Conservation (phyloP, 2,329 filamentous ascomycete species). For the Colletotrichum brevisporum region DNA sequence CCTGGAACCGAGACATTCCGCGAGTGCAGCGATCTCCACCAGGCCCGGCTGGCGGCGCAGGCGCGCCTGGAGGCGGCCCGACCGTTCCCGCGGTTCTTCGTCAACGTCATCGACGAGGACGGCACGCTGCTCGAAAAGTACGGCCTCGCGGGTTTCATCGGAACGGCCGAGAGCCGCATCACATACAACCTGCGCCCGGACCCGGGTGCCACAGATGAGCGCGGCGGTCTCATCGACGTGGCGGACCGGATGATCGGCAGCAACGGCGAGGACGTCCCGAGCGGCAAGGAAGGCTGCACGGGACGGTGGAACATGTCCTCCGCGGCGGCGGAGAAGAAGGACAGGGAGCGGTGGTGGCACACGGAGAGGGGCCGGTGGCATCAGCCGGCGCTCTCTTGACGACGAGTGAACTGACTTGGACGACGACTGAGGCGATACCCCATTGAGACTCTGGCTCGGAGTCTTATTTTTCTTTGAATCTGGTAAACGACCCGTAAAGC, state of each 20-base stretch:
- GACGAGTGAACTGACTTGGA: background rate
- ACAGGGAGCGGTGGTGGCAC: conserved; percentile 66
- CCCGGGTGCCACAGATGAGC: conserved; percentile 66
- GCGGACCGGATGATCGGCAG: conserved; percentile 62
- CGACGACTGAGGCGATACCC: conserved; percentile 10
- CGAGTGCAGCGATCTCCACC: conserved; percentile 61
- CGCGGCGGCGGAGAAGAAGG: conserved; percentile 58
- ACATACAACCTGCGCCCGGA: conserved; percentile 73
- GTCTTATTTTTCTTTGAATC: background rate
- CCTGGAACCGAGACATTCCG: conserved; percentile 43
- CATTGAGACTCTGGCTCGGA: background rate
- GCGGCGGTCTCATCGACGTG: conserved; percentile 68
- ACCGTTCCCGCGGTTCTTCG: conserved; percentile 66
- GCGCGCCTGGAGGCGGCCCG: conserved; percentile 72
- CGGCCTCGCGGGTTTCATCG: conserved; percentile 73
- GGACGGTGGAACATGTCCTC: conserved; percentile 62
- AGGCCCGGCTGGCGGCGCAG: conserved; percentile 75
- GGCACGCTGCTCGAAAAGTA: conserved; percentile 66
- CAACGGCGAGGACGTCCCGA: conserved; percentile 59
- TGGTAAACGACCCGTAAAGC: too few relatives aligned
- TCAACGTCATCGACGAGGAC: conserved; percentile 70
- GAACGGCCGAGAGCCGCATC: conserved; percentile 70
- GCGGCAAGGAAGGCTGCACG: conserved; percentile 56
- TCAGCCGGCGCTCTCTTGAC: conserved; percentile 42
- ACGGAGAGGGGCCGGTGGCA: conserved; percentile 63